Evolutionary conservation across 192 early-diverging fungal species (phyloP), one percentile per base, ranked within the genome.

Genomic region (Coemansia sp.): DNA sequence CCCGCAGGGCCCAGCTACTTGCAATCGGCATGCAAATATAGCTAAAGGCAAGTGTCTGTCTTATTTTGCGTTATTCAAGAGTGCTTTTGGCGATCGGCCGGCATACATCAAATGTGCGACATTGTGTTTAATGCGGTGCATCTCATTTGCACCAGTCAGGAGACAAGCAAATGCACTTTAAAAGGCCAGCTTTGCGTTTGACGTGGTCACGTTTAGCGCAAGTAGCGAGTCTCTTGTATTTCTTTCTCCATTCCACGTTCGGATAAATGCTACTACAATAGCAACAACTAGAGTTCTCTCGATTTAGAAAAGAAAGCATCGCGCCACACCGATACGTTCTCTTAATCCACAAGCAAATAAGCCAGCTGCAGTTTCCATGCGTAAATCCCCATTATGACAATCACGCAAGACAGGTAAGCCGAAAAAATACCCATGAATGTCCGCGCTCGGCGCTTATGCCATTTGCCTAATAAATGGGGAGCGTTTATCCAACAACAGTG

Each of bases 321-420:
- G 47, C 47, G 47, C 47, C 47, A 49, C 47, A 49, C 12, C 7
- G 1, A n/a, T 12, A 49, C 17, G 19, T 17, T 2, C 47, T 49
- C 41, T 43, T 4, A n/a, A 43, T n/a, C 41, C 10, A n/a, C 41
- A 11, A 14, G 12, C 41, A 14, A 43, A 43, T 43, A 15, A 43
- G 41, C 41, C n/a, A 49, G 17, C 47, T 19, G 53, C 19, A 29
- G 14, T 27, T 15, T 55, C 25, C 53, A 55, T 12, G 14, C 22
- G 53, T 14, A 55, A 55, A 55, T 55, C 53, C 29, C 47, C 15
- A 49, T 5, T 19, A 74, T 74, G 72, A 74, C 72, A 38, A 74
- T 74, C 72, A 68, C 62, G 21, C 63, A 59, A 29, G 72, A 74
- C 54, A 67, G 72, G 72, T 74, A 74, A 74, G 37, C 75, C 70